Conservation (phyloP, 352 stramenopile species). For the Hyaloperonospora brassicae region DNA sequence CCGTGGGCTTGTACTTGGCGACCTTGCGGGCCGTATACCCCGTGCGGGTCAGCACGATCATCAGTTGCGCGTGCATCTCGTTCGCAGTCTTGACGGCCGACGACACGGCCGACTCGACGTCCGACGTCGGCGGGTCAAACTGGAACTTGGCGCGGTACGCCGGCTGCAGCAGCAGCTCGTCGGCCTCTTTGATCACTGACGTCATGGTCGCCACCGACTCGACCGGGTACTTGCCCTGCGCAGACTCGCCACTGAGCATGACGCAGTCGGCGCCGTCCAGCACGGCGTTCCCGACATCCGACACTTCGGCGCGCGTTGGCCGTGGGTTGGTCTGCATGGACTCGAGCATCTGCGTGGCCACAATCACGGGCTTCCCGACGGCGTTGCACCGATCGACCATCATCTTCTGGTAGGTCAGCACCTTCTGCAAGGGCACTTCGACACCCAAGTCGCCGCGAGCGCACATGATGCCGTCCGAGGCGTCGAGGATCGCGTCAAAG, state of each 20-base stretch:
- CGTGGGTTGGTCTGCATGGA: constrained; percentile 84
- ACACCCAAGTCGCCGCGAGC: constrained; percentile 89
- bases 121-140: constrained; percentile 48
- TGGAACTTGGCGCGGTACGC: constrained; percentile 53
- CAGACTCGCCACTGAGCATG: constrained; percentile 83
- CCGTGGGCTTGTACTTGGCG: constrained; percentile 87
- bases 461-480: constrained; percentile 93
- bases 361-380: constrained; percentile 82
- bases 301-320: constrained; percentile 79
- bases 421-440: constrained; percentile 81
- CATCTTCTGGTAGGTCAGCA: constrained; percentile 85
- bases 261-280: constrained; percentile 81
- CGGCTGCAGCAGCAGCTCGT: constrained; percentile 57
- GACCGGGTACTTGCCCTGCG: constrained; percentile 84
- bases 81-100: constrained; percentile 82
- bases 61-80: constrained; percentile 76
- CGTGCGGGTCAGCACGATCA: constrained; percentile 80
- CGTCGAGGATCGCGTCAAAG: constrained; percentile 94
- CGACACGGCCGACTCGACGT: constrained; percentile 79
- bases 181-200: constrained; percentile 86
- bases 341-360: constrained; percentile 87
- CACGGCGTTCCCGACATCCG: constrained; percentile 84
- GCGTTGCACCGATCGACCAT: constrained; percentile 82
- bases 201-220: constrained; percentile 90
- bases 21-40: constrained; percentile 78